Percentiles rank a stretch among this genome's conserved stretches.
phyloP scores from a whole-genome alignment of 1,284 basidiomycete species.

The Malassezia vespertilionis region DNA sequence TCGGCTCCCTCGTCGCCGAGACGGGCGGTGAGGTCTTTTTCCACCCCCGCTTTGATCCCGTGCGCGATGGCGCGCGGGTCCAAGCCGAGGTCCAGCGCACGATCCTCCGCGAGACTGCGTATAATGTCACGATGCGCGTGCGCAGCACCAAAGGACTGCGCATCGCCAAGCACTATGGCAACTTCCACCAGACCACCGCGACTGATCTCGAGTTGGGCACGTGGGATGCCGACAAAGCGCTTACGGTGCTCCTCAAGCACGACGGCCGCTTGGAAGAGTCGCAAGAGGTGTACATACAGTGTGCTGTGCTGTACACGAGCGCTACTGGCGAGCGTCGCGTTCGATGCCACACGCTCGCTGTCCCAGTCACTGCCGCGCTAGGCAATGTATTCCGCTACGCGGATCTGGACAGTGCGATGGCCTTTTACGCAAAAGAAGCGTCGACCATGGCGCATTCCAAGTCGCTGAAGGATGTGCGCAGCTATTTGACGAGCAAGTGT shows the following conservation, averaged over 20 bases:
- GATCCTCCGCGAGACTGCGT: constrained; percentile 63
- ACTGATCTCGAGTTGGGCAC: constrained; percentile 71
- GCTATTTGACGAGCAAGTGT: constrained; percentile 73
- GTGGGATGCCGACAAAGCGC: constrained; percentile 69
- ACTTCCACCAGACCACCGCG: constrained; percentile 65
- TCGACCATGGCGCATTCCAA: constrained; percentile 64
- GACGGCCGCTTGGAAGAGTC: constrained; percentile 61
- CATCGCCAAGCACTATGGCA: constrained; percentile 63
- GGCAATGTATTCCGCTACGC: constrained; percentile 86
- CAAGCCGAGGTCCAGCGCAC: constrained; percentile 64
- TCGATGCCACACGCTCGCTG: constrained; percentile 69
- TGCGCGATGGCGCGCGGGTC: constrained; percentile 60
- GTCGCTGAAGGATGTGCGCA: constrained; percentile 65
- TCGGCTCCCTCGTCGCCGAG: constrained; percentile 58
- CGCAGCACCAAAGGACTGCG: constrained; percentile 76
- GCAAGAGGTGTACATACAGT: constrained; percentile 71
- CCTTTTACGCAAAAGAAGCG: constrained; percentile 61
- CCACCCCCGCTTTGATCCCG: constrained; percentile 73
- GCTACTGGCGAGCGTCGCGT: constrained; percentile 70
- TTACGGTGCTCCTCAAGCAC: constrained; percentile 61
- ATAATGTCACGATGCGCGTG: constrained; percentile 69
- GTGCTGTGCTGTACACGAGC: constrained; percentile 81
- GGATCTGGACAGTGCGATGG: constrained; percentile 75
- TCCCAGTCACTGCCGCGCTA: constrained; percentile 70
- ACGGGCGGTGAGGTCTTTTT: constrained; percentile 91